Evolutionary conservation across 768 basidiomycete genomes (phyloP).

Genomic region (Lactarius hatsudake): DNA sequence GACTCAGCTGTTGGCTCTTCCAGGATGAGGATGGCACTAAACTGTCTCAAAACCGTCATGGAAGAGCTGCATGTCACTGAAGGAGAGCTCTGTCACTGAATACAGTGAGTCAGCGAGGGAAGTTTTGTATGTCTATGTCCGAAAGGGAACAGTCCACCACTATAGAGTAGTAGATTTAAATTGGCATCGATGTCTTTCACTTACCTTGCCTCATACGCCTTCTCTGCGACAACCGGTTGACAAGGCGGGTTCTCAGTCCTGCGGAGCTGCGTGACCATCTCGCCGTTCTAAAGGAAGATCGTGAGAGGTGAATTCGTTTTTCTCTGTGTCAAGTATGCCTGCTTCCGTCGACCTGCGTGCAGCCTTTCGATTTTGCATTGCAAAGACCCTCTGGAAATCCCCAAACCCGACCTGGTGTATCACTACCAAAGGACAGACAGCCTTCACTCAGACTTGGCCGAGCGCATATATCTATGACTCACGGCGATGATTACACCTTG

Average conservation of each 20-base stretch:
- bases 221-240: conserved; percentile 48
- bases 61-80: too few relatives aligned
- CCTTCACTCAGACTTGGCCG: conserved; percentile 32
- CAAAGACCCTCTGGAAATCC: conserved; percentile 29
- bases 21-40: too few relatives aligned
- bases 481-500: conserved; percentile 76
- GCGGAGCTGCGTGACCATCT: conserved; percentile 43
- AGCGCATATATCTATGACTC: conserved; percentile 72
- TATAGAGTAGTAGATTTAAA: too few relatives aligned
- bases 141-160: too few relatives aligned
- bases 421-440: conserved; percentile 21
- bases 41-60: too few relatives aligned
- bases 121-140: too few relatives aligned
- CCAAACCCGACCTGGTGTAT: conserved; percentile 45
- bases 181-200: conserved; percentile 70
- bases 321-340: conserved; percentile 69
- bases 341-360: conserved; percentile 1
- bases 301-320: conserved; percentile 41
- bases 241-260: conserved; percentile 60
- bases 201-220: conserved; percentile 61
- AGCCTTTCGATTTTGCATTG: conserved; percentile 43
- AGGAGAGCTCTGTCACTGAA: too few relatives aligned
- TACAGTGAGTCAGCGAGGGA: too few relatives aligned
- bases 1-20: too few relatives aligned
- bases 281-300: conserved; percentile 22